phyloP scores from a whole-genome alignment of 768 basidiomycete genomes.

The Tricholoma terreum region DNA sequence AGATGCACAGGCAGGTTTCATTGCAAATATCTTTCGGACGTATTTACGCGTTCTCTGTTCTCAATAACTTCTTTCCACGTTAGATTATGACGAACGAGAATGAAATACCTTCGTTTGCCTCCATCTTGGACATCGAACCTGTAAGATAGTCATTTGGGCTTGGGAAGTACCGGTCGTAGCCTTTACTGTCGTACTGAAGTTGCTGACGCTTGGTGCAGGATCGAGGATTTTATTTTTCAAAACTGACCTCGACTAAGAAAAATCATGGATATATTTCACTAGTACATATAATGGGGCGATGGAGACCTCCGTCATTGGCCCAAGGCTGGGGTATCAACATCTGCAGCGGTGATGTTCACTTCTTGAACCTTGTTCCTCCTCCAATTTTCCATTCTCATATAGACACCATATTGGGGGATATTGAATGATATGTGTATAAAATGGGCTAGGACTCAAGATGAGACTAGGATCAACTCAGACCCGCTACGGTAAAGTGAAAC shows the following conservation, averaged over 20 bases:
- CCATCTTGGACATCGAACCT: conserved; percentile 14
- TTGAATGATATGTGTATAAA: conserved; percentile 4
- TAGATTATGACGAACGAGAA: conserved; percentile 33
- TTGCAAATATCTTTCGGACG: conserved; percentile 28
- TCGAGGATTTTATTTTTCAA: not conserved
- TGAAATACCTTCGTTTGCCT: conserved; percentile 24
- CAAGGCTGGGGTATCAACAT: conserved; percentile 44
- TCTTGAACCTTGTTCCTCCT: conserved; percentile 41
- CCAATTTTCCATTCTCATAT: conserved; percentile 49
- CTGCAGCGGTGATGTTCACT: conserved; percentile 37
- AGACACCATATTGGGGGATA: conserved; percentile 33
- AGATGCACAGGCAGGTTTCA: conserved; percentile 40
- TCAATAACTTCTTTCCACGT: conserved; percentile 33
- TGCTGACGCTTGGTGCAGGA: not conserved
- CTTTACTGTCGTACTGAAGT: conserved; percentile 6
- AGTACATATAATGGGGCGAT: conserved; percentile 47
- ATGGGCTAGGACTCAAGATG: conserved; percentile 23
- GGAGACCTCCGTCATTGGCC: conserved; percentile 40
- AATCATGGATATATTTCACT: not conserved
- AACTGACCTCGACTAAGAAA: not conserved
- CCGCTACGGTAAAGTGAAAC: conserved; percentile 8
- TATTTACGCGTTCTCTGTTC: conserved; percentile 23
- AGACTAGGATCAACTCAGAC: conserved; percentile 43
- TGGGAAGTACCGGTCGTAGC: conserved; percentile 24
- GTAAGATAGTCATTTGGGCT: conserved; percentile 6